Percentiles rank a stretch among this genome's conserved stretches.
These are phyloP conservation scores for Triangularia setosa DNA, from an alignment of 2,329 filamentous ascomycete species.

Conservation along the genomic window DNA sequence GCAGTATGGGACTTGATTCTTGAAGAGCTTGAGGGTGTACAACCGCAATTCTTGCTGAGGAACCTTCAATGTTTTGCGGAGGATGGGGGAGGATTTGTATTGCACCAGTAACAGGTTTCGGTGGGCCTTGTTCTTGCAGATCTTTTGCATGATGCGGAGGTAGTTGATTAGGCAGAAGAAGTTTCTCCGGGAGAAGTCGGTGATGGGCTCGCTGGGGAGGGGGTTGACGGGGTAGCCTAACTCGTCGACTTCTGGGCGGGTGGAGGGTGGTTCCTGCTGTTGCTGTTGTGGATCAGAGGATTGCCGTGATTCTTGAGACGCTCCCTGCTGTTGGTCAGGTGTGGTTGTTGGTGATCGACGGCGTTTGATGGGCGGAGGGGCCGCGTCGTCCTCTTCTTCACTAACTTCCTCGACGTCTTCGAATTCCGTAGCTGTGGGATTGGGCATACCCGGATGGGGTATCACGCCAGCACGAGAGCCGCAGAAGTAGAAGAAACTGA, in stretches of 20 bases:
- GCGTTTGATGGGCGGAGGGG: conserved; percentile 75
- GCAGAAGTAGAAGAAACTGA: conserved; percentile 88
- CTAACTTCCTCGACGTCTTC: conserved; percentile 38
- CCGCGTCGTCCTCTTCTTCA: conserved; percentile 71
- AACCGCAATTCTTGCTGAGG: conserved; percentile 83
- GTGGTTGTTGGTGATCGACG: conserved; percentile 29
- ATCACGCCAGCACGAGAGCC: conserved; percentile 52
- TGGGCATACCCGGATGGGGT: conserved; percentile 22
- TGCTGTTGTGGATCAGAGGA: not conserved
- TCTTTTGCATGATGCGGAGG: conserved; percentile 93
- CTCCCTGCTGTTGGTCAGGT: not conserved
- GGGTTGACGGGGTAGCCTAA: conserved; percentile 74
- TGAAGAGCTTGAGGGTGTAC: conserved; percentile 97
- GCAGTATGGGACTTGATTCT: conserved; percentile 96
- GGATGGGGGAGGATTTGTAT: conserved; percentile 90
- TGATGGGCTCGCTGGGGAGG: conserved; percentile 72
- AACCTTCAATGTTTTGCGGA: conserved; percentile 86
- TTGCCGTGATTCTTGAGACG: not conserved
- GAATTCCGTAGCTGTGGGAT: conserved; percentile 31
- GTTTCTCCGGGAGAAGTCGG: conserved; percentile 85
- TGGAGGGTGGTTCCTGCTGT: conserved; percentile 2
- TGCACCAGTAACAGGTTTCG: conserved; percentile 89
- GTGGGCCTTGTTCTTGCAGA: conserved; percentile 93
- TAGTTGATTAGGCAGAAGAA: conserved; percentile 96
- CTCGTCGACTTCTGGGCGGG: conserved; percentile 71